phyloP scores from a whole-genome alignment of 768 basidiomycete genomes.

The Asterophora lycoperdoides region DNA sequence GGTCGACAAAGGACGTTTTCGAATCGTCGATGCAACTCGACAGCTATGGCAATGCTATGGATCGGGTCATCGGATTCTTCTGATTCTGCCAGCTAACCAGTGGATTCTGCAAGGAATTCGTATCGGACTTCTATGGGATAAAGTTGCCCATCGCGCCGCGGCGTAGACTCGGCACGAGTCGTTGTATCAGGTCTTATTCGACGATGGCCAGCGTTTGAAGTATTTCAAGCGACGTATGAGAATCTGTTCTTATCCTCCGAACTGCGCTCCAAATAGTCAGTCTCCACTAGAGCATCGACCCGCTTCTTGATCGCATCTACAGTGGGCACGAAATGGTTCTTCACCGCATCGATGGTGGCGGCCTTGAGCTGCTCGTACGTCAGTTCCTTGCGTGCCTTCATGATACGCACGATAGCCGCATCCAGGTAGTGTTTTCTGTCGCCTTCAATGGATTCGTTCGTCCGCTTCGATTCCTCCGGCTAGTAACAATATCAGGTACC shows the following conservation, averaged over 20 bases:
- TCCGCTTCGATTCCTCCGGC: constrained; percentile 83
- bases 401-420: constrained; percentile 93
- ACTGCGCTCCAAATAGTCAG: constrained; percentile 80
- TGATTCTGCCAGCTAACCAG: too few relatives aligned
- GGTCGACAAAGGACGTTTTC: too few relatives aligned
- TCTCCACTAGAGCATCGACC: constrained; percentile 77
- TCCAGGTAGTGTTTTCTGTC: constrained; percentile 86
- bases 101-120: too few relatives aligned
- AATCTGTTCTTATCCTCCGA: constrained; percentile 67
- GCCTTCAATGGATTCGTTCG: constrained; percentile 78
- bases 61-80: too few relatives aligned
- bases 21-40: too few relatives aligned
- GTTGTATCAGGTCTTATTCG: too few relatives aligned
- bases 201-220: too few relatives aligned
- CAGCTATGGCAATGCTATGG: too few relatives aligned
- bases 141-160: too few relatives aligned
- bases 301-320: constrained; percentile 83
- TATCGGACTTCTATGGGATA: too few relatives aligned
- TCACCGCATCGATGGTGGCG: constrained; percentile 82
- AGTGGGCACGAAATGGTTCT: constrained; percentile 81
- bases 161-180: too few relatives aligned
- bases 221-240: constrained; percentile 66
- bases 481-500: constrained; percentile 21
- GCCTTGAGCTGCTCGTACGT: constrained; percentile 74
- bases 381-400: constrained; percentile 91